phyloP scores from a whole-genome alignment of 2,329 filamentous ascomycete species.

The Claviceps citrina region DNA sequence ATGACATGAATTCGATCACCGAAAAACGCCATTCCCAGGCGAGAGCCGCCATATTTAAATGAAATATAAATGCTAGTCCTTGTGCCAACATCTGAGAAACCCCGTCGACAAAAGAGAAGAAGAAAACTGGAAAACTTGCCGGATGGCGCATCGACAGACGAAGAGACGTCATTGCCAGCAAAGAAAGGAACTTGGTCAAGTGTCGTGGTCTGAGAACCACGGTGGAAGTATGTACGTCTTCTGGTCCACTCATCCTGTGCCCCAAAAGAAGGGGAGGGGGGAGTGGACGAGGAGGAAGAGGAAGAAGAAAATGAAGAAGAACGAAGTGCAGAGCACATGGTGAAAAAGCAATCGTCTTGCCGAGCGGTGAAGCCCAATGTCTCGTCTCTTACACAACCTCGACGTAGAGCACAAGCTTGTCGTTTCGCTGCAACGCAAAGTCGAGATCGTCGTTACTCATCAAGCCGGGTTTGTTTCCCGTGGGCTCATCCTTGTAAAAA shows the following conservation, averaged over 20 bases:
- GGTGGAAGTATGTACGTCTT: conserved; percentile 10
- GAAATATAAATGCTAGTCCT: conserved; percentile 1
- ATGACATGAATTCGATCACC: conserved; percentile 3
- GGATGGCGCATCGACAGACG: not conserved
- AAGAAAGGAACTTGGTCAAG: not conserved
- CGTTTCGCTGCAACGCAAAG: conserved; percentile 64
- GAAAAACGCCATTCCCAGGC: conserved; percentile 12
- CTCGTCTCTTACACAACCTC: conserved; percentile 31
- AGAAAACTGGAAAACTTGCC: not conserved
- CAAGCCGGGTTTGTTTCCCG: conserved; percentile 58
- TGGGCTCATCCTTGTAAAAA: conserved; percentile 73
- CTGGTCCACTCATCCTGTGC: conserved; percentile 15
- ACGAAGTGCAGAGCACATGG: not conserved
- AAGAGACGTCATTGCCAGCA: not conserved
- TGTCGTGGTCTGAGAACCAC: conserved; percentile 13
- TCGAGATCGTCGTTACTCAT: conserved; percentile 70
- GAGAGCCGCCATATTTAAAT: conserved; percentile 8
- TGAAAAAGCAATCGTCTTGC: no score
- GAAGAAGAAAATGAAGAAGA: conserved; percentile 1
- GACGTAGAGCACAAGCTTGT: conserved; percentile 70
- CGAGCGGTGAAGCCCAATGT: no score
- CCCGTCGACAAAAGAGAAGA: not conserved
- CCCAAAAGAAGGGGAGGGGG: conserved; percentile 6
- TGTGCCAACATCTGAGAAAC: not conserved
- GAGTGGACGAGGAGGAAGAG: not conserved